A percentile compares a stretch with the other conserved stretches of the same genome.
Evolutionary conservation across 768 basidiomycete species (phyloP).

Genomic region (Calvatia gigantea): DNA sequence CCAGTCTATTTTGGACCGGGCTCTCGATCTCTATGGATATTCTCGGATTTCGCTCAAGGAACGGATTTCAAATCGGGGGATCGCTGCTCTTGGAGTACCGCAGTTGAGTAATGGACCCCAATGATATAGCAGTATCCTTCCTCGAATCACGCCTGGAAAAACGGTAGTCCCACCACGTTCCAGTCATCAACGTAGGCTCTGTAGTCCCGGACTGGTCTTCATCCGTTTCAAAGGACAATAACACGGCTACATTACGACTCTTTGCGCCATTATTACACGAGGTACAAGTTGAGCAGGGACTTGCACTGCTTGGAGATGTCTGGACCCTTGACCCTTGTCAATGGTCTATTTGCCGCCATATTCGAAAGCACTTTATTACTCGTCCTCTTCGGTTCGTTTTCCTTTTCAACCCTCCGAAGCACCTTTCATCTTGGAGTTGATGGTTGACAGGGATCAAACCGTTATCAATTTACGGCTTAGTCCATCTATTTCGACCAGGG

Average conservation of each 20-base stretch:
- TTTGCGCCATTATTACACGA: not conserved
- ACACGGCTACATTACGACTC: not conserved
- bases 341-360: constrained; percentile 6
- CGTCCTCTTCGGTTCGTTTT: constrained; percentile 11
- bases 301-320: constrained; percentile 5
- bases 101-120: too few species aligned
- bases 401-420: too few species aligned
- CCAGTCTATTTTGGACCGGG: not conserved
- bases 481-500: not conserved
- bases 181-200: not conserved
- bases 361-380: constrained; percentile 9
- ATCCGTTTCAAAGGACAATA: too few species aligned
- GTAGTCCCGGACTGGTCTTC: not conserved
- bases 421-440: too few species aligned
- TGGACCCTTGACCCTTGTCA: constrained; percentile 14
- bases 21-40: not conserved
- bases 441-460: not conserved
- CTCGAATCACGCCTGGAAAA: not conserved
- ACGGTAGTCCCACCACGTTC: not conserved
- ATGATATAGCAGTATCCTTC: not conserved
- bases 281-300: constrained; percentile 8
- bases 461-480: not conserved
- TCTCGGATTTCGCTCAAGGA: not conserved
- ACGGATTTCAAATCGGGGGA: not conserved
- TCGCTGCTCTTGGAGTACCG: not conserved